Percentiles rank a stretch among this genome's conserved stretches.
Conservation (phyloP, 169 alveolate species). For the Plasmodium chabaudi region DNA sequence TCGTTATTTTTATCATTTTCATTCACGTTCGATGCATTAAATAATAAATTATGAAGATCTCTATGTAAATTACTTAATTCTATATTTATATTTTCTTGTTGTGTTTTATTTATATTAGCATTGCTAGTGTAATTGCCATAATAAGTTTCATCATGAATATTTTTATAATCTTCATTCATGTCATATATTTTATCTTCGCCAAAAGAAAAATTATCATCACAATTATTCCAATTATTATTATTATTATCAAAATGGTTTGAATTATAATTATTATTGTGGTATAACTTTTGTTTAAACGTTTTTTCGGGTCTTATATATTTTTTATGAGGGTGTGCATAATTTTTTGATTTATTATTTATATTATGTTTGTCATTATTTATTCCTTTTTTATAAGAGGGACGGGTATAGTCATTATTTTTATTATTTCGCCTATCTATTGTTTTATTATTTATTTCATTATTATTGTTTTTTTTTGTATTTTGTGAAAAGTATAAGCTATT, state of each 20-base stretch:
- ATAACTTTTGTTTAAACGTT: slow-evolving; percentile 9
- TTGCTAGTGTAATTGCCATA: not conserved
- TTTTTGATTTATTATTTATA: slow-evolving; percentile 15
- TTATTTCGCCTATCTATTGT: slow-evolving; percentile 18
- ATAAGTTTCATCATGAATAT: slow-evolving; percentile 8
- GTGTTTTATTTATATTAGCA: not conserved
- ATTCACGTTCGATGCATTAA: slow-evolving; percentile 18
- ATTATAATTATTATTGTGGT: slow-evolving; percentile 12
- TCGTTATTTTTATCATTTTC: not conserved
- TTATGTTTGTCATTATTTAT: slow-evolving; percentile 20
- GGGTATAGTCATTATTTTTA: slow-evolving; percentile 6
- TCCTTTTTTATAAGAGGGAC: slow-evolving; percentile 22
- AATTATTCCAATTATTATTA: not conserved
- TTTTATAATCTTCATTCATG: not conserved
- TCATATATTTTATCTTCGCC: not conserved
- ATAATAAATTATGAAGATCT: slow-evolving; percentile 41
- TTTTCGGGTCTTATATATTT: slow-evolving; percentile 15
- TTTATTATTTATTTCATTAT: slow-evolving; percentile 22
- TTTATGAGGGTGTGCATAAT: slow-evolving; percentile 3
- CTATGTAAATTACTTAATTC: slow-evolving; percentile 47
- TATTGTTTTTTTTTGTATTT: slow-evolving; percentile 13
- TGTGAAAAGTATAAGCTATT: slow-evolving; percentile 12
- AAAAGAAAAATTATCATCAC: not conserved
- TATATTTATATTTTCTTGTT: not conserved
- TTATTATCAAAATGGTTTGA: slow-evolving; percentile 5